Evolutionary conservation across 768 basidiomycete species (phyloP).

Genomic region (Cystoderma amianthinum): DNA sequence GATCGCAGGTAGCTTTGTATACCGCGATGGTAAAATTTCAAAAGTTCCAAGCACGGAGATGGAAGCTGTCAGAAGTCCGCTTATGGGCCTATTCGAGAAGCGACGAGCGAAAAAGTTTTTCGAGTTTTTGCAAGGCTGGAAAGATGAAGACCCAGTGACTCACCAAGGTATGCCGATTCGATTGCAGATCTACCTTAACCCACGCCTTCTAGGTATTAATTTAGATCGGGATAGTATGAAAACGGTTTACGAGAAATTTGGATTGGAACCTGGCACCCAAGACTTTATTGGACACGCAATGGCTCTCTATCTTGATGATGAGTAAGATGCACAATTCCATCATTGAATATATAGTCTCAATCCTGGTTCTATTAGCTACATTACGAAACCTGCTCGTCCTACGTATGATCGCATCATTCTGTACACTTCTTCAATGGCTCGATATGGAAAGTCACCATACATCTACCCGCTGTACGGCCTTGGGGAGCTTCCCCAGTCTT

Average conservation of each 20-base stretch:
- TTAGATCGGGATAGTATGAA: conserved; percentile 92
- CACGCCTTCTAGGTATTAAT: conserved; percentile 54
- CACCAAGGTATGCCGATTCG: conserved; percentile 67
- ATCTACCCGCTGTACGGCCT: conserved; percentile 99
- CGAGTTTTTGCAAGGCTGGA: conserved; percentile 93
- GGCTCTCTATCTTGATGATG: conserved; percentile 96
- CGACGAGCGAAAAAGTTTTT: conserved; percentile 98
- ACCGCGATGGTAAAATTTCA: conserved; percentile 92
- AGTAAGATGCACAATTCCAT: conserved; percentile 44
- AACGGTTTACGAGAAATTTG: conserved; percentile 93
- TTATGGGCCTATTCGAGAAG: conserved; percentile 99
- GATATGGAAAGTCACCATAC: conserved; percentile 99
- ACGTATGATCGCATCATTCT: conserved; percentile 93
- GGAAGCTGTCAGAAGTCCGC: conserved; percentile 89
- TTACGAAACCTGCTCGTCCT: conserved; percentile 83
- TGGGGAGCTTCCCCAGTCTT: conserved; percentile 97
- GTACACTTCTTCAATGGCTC: conserved; percentile 97
- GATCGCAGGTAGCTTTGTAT: conserved; percentile 97
- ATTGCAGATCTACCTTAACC: not conserved
- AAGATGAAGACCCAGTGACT: conserved; percentile 90
- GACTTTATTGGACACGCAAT: conserved; percentile 99
- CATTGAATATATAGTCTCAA: conserved; percentile 4
- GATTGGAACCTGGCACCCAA: conserved; percentile 93
- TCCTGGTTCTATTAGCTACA: conserved; percentile 55
- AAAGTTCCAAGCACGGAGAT: conserved; percentile 98